Evolutionary conservation across 1,139 yeast species (phyloP), one percentile per base, ranked within the genome.

Genomic region (Lodderomyces jiufengensis): DNA sequence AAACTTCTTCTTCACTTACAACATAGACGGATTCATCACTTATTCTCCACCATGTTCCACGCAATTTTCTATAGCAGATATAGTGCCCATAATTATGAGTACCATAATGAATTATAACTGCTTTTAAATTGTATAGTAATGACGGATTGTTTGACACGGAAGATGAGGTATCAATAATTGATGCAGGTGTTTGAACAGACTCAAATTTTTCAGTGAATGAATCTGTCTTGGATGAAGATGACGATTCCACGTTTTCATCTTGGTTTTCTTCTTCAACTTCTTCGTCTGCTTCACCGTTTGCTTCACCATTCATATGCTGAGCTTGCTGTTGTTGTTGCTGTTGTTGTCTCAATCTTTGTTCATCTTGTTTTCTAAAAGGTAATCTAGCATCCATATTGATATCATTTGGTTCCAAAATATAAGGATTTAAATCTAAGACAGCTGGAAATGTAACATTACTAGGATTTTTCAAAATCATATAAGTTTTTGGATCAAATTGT

Each of bases 31-130:
- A 79, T 52, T 90, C 95, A 58, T 90, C 97, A 50, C 95, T 83
- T 16, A 88, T 80, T 56, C 95, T 76, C 95, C 96, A 88, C 97
- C 97, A 90, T 9, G 79, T 71, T 1, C 94, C 95, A 49, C 94
- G 73, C 40, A 69, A 73, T 49, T 78, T 81, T 50, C 97, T 76
- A 61, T 76, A 90, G 34, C 95, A 86, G 41, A 90, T 86, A 56
- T 90, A 90, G 57, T 90, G 97, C 13, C 97, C 97, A 56, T 87
- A 90, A 53, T 90, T 87, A 51, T 90, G 97, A 3, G 95, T 84
- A 33, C 97, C 97, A 54, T 81, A 88, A 57, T 90, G 97, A 1
- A 90, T 80, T 33, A 90, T 84, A 1, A 85, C 94, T 1, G 96
- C 87, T 51, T 84, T 84, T 41, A 90, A 70, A 32, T 78, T 70